phyloP scores from a whole-genome alignment of 345 rosid genomes.

The Lepidium didymum region DNA sequence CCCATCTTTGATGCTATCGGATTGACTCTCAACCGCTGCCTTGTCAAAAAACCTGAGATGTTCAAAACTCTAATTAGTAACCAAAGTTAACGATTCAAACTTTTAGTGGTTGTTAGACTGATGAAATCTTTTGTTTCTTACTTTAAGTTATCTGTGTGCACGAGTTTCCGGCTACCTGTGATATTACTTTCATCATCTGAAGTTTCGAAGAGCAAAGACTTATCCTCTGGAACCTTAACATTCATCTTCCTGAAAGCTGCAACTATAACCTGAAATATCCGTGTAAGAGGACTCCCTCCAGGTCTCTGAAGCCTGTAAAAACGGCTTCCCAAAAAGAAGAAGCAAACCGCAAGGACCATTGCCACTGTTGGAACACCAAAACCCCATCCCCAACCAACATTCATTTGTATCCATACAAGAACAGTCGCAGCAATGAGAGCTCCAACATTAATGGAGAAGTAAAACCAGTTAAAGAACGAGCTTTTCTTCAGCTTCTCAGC shows the following conservation, averaged over 20 bases:
- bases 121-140: conserved; percentile 21
- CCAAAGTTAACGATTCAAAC: not conserved
- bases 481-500: conserved; percentile 69
- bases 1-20: conserved; percentile 42
- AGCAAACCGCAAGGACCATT: conserved; percentile 68
- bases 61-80: not conserved
- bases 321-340: conserved; percentile 71
- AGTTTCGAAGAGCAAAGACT: conserved; percentile 67
- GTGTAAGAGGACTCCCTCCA: conserved; percentile 88
- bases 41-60: conserved; percentile 71
- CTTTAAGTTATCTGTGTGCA: conserved; percentile 59
- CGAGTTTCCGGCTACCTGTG: conserved; percentile 80
- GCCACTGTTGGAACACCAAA: conserved; percentile 87
- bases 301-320: conserved; percentile 71
- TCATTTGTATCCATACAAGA: conserved; percentile 93
- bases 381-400: conserved; percentile 98
- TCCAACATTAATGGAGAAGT: conserved; percentile 81
- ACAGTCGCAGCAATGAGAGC: conserved; percentile 85
- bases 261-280: conserved; percentile 74
- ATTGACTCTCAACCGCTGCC: conserved; percentile 70
- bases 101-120: not conserved
- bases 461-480: conserved; percentile 97
- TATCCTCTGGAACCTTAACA: conserved; percentile 61
- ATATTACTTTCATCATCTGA: conserved; percentile 56
- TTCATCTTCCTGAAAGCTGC: conserved; percentile 64